Percentiles rank a stretch among this genome's conserved stretches.
Conservation (phyloP, 2,329 filamentous ascomycete genomes). For the Talaromyces sp. region DNA sequence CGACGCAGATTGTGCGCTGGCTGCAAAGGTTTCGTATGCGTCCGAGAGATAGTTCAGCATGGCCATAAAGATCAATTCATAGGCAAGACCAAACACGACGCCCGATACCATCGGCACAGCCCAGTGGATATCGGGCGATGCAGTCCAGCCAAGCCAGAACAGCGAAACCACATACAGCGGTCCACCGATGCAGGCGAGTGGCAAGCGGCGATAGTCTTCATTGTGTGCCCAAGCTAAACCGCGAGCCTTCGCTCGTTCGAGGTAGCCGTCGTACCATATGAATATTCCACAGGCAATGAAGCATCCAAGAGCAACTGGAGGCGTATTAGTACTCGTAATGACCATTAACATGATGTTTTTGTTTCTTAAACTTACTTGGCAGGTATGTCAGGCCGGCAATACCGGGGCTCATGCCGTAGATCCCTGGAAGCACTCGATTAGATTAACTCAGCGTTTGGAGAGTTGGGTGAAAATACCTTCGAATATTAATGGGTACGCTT, state of each 20-base stretch:
- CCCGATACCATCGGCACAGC: conserved; percentile 54
- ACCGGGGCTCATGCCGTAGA: conserved; percentile 32
- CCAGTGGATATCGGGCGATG: conserved; percentile 29
- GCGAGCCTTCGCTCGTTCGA: conserved; percentile 48
- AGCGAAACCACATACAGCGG: conserved; percentile 49
- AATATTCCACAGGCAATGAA: conserved; percentile 58
- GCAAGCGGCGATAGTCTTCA: conserved; percentile 59
- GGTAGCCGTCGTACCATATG: conserved; percentile 58
- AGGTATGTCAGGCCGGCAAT: conserved; percentile 29
- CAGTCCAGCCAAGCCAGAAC: conserved; percentile 43
- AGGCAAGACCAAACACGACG: conserved; percentile 58
- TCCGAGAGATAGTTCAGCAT: conserved; percentile 62
- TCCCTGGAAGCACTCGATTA: conserved; percentile 27
- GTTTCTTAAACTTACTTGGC: conserved; percentile 21
- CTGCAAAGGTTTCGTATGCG: conserved; percentile 62
- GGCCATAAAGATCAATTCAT: conserved; percentile 58
- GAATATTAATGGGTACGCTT: conserved; percentile 69
- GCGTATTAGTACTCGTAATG: not conserved
- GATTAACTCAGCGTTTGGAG: conserved; percentile 25
- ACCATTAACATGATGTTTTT: not conserved
- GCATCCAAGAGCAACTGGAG: conserved; percentile 55
- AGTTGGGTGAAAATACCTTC: conserved; percentile 23
- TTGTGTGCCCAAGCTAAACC: conserved; percentile 53
- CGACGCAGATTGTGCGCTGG: conserved; percentile 51
- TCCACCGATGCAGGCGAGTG: conserved; percentile 64